Percentiles rank a stretch among this genome's conserved stretches.
Evolutionary conservation across 2,329 filamentous ascomycete species (phyloP).

Genomic region (Taxawa tesnikishii): DNA sequence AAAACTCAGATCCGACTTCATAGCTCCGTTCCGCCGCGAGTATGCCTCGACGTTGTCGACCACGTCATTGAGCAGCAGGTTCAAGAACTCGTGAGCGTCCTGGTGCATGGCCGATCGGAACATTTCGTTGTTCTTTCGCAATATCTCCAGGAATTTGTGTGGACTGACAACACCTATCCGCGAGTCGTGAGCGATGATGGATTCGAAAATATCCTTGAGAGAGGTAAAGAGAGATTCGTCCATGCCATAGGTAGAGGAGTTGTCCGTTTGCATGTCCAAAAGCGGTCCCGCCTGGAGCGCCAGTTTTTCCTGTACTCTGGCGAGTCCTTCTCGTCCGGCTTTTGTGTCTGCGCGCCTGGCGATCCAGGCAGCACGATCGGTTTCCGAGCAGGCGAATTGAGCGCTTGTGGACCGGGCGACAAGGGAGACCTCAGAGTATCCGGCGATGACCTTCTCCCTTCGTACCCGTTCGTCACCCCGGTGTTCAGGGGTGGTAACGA

Average conservation of each 20-base stretch:
- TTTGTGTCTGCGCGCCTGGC: slow-evolving; percentile 18
- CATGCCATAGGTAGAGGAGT: slow-evolving; percentile 74
- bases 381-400: slow-evolving; percentile 8
- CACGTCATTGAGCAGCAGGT: slow-evolving; percentile 87
- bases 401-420: slow-evolving; percentile 1
- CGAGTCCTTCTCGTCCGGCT: slow-evolving; percentile 85
- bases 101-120: slow-evolving; percentile 97
- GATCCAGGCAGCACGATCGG: slow-evolving; percentile 9
- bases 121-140: slow-evolving; percentile 92
- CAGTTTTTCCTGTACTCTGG: slow-evolving; percentile 95
- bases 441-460: too few relatives aligned
- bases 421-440: too few relatives aligned
- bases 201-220: slow-evolving; percentile 90
- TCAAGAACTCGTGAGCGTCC: slow-evolving; percentile 95
- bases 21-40: slow-evolving; percentile 47
- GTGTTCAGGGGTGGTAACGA: background rate
- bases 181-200: slow-evolving; percentile 67
- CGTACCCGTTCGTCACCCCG: too few relatives aligned
- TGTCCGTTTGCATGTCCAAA: slow-evolving; percentile 72
- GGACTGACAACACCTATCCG: slow-evolving; percentile 86
- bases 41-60: slow-evolving; percentile 90
- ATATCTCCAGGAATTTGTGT: slow-evolving; percentile 82
- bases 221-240: slow-evolving; percentile 89
- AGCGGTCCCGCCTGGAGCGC: slow-evolving; percentile 81
- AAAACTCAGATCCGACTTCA: slow-evolving; percentile 13